Conservation (phyloP, 352 stramenopile species). For the Phytophthora nicotianae region DNA sequence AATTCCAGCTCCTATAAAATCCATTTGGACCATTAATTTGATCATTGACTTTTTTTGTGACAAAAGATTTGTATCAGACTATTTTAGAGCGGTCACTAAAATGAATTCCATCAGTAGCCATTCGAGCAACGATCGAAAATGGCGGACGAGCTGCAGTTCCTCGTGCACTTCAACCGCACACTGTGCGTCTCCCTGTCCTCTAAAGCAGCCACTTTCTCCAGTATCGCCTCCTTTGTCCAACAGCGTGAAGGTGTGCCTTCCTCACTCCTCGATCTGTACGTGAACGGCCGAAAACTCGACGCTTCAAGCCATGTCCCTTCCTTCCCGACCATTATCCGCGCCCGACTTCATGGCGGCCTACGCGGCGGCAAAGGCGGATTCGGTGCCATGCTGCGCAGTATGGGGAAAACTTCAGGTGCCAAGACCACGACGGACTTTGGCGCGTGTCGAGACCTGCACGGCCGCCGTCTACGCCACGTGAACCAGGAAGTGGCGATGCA, state of each 20-base stretch:
- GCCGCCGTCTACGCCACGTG: conserved; percentile 80
- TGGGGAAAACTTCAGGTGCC: conserved; percentile 71
- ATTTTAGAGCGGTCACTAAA: background rate
- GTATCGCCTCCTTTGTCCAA: conserved; percentile 52
- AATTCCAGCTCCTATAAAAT: no score
- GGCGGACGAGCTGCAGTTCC: conserved; percentile 62
- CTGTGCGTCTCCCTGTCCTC: conserved; percentile 70
- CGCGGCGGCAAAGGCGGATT: conserved; percentile 86
- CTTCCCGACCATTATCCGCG: conserved; percentile 66
- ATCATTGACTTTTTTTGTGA: no score
- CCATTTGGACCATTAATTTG: no score
- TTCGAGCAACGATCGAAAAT: conserved; percentile 19
- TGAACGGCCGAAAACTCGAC: conserved; percentile 54
- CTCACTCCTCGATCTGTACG: conserved; percentile 61
- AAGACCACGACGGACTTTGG: conserved; percentile 82
- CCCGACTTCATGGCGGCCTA: conserved; percentile 63
- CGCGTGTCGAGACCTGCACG: conserved; percentile 80
- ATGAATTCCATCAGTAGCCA: background rate
- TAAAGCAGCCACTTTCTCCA: conserved; percentile 38
- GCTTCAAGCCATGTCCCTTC: conserved; percentile 37
- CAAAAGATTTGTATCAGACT: no score
- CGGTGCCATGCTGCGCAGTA: conserved; percentile 83
- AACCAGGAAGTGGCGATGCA: conserved; percentile 88
- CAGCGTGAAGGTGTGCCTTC: conserved; percentile 49
- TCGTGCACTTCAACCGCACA: conserved; percentile 83